Evolutionary conservation across 805 yeast genomes (phyloP).

Genomic region (Monosporozyma yasuniensis): DNA sequence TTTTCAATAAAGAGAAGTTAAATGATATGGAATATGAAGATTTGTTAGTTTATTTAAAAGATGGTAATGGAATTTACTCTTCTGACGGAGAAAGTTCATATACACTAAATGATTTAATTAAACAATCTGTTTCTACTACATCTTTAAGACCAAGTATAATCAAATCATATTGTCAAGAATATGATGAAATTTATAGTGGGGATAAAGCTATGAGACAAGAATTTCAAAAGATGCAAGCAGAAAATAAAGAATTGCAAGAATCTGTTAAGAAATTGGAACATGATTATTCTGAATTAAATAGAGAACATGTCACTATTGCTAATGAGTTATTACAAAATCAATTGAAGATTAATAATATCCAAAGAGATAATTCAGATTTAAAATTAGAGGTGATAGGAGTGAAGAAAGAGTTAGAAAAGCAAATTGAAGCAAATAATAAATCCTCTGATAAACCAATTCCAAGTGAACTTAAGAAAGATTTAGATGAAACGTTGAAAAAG

Average conservation of each 20-base stretch:
- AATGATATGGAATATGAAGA: conserved; percentile 62
- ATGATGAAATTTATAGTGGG: conserved; percentile 53
- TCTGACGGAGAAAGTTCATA: conserved; percentile 11
- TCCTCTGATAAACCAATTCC: conserved; percentile 31
- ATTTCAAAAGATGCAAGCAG: conserved; percentile 51
- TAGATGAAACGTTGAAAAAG: conserved; percentile 49
- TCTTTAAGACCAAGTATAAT: conserved; percentile 62
- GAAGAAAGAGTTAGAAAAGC: conserved; percentile 26
- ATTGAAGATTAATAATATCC: conserved; percentile 55
- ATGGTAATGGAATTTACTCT: conserved; percentile 27
- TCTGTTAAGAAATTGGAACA: conserved; percentile 68
- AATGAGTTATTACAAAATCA: conserved; percentile 78
- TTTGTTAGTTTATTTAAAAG: conserved; percentile 66
- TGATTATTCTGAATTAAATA: conserved; percentile 59
- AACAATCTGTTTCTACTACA: conserved; percentile 33
- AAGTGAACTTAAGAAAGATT: conserved; percentile 37
- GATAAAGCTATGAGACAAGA: conserved; percentile 56
- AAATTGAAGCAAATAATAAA: conserved; percentile 20
- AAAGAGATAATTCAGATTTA: conserved; percentile 61
- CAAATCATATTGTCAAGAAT: conserved; percentile 61
- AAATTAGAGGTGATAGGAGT: conserved; percentile 41
- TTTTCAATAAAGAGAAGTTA: conserved; percentile 51
- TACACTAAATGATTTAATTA: conserved; percentile 38
- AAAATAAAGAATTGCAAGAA: conserved; percentile 62
- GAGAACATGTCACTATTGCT: conserved; percentile 79